phyloP scores from a whole-genome alignment of 2,329 filamentous ascomycete species.

The Septoria linicola region DNA sequence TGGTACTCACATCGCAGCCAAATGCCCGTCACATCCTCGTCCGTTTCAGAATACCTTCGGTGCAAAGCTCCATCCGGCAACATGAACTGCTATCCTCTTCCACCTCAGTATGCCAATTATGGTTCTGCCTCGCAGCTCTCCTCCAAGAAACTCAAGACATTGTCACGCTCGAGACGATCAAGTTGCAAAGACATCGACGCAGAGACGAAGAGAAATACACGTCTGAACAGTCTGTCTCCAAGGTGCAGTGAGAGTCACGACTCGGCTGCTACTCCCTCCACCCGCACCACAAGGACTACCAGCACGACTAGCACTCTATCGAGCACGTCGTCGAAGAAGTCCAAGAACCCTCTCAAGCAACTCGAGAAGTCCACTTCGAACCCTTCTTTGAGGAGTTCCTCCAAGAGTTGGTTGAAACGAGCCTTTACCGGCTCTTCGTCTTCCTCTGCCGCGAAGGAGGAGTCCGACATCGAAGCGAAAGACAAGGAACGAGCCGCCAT shows the following conservation, averaged over 20 bases:
- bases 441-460: not conserved
- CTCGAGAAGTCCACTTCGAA: not conserved
- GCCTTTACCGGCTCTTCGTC: slow-evolving; percentile 5
- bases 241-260: not conserved
- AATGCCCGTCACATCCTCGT: too few relatives aligned
- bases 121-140: not conserved
- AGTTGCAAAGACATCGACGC: not conserved
- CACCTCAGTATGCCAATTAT: not conserved
- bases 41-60: too few relatives aligned
- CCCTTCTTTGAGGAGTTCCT: slow-evolving; percentile 1
- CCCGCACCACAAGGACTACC: not conserved
- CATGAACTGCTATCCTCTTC: too few relatives aligned
- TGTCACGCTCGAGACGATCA: not conserved
- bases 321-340: slow-evolving; percentile 4
- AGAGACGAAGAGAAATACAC: not conserved
- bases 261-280: not conserved
- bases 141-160: not conserved
- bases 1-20: too few relatives aligned
- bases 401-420: slow-evolving; percentile 17
- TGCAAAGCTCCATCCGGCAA: too few relatives aligned
- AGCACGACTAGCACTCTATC: not conserved
- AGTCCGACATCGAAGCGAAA: slow-evolving; percentile 16
- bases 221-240: not conserved
- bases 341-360: not conserved
- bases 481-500: slow-evolving; percentile 15